A percentile compares a stretch with the other conserved stretches of the same genome.
These are phyloP conservation scores for Chalciporus piperatus DNA, from an alignment of 768 basidiomycete genomes.

Conservation along the genomic window DNA sequence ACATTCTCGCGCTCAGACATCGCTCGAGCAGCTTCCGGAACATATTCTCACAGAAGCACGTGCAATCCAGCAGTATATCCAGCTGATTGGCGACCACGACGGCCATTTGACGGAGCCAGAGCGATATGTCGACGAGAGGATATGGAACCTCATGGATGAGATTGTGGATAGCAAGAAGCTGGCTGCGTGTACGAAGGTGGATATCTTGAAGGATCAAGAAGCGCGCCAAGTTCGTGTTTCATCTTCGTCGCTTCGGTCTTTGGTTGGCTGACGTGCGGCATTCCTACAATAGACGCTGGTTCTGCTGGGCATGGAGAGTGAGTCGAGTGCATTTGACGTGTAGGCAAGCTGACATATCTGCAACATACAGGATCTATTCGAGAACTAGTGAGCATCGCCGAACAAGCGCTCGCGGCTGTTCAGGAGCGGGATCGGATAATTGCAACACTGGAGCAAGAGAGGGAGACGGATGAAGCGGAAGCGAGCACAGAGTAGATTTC, in stretches of 20 bases:
- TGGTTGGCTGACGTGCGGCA: not conserved
- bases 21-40: conserved; percentile 38
- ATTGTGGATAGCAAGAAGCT: conserved; percentile 33
- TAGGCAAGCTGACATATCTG: not conserved
- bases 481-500: not conserved
- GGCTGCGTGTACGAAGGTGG: conserved; percentile 33
- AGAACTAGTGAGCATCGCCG: conserved; percentile 33
- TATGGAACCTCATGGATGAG: conserved; percentile 41
- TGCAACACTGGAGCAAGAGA: conserved; percentile 5
- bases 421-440: conserved; percentile 30
- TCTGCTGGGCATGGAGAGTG: conserved; percentile 47
- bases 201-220: conserved; percentile 43
- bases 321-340: conserved; percentile 10
- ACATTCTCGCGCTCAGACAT: conserved; percentile 22
- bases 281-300: conserved; percentile 35
- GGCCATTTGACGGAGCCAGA: conserved; percentile 6
- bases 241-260: not conserved
- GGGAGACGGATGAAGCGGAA: conserved; percentile 4
- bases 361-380: conserved; percentile 30
- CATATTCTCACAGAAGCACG: conserved; percentile 37
- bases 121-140: conserved; percentile 9
- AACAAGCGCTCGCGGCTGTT: conserved; percentile 30
- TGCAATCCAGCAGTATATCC: conserved; percentile 42
- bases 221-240: conserved; percentile 38
- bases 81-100: conserved; percentile 24